Conservation (phyloP, 2,329 filamentous ascomycete species). For the Cryphonectria nitschkei region DNA sequence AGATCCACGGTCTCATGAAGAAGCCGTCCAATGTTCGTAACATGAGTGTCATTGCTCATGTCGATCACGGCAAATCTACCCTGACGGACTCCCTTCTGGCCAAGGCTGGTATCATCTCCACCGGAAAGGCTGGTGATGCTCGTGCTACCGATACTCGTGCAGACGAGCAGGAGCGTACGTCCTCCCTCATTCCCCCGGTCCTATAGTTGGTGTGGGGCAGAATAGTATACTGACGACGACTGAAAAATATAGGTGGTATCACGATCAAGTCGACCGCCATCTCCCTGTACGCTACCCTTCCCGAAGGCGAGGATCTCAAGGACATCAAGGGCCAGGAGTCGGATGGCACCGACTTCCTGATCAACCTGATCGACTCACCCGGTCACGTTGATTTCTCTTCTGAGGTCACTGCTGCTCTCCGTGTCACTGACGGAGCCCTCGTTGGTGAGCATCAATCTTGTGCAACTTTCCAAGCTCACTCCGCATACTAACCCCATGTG, state of each 20-base stretch:
- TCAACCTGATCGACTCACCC: conserved; percentile 99
- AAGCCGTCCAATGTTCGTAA: conserved; percentile 80
- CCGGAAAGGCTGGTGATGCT: conserved; percentile 93
- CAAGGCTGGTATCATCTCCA: conserved; percentile 99
- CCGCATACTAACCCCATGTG: background rate
- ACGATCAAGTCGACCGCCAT: conserved; percentile 99
- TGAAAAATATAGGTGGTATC: conserved; percentile 65
- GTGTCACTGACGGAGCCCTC: conserved; percentile 99
- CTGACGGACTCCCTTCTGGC: conserved; percentile 98
- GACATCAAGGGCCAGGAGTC: conserved; percentile 89
- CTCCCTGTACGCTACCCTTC: conserved; percentile 89
- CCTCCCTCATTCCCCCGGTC: background rate
- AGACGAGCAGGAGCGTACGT: conserved; percentile 89
- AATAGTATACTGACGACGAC: conserved; percentile 17
- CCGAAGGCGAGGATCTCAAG: conserved; percentile 85
- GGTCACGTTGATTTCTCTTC: conserved; percentile 99
- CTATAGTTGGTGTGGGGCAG: background rate
- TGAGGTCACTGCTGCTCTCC: conserved; percentile 97
- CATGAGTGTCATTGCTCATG: conserved; percentile 89
- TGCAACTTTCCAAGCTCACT: no score
- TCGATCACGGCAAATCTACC: conserved; percentile 99
- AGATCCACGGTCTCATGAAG: conserved; percentile 79
- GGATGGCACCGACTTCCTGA: conserved; percentile 94
- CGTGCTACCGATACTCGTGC: conserved; percentile 96
- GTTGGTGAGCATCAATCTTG: conserved; percentile 53